Conservation (phyloP, 441 rosid species). For the Erodium chrysanthum region DNA sequence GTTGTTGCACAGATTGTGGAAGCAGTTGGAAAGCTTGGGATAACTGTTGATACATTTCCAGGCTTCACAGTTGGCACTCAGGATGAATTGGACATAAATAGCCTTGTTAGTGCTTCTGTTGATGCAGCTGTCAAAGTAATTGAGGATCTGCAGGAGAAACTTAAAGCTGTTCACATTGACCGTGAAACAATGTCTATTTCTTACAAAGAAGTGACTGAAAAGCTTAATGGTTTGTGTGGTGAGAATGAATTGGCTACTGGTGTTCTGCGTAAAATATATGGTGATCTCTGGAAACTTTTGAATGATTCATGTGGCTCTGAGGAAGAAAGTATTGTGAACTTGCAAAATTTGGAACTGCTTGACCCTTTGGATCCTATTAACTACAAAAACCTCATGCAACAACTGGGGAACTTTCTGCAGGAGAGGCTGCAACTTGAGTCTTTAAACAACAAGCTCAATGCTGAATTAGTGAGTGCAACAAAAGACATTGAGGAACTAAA, state of each 20-base stretch:
- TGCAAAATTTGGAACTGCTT: conserved; percentile 26
- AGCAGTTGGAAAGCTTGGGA: conserved; percentile 59
- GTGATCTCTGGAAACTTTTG: conserved; percentile 45
- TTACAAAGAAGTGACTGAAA: conserved; percentile 45
- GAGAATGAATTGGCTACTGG: conserved; percentile 37
- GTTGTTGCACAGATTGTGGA: conserved; percentile 36
- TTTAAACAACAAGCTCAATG: conserved; percentile 43
- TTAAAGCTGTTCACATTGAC: conserved; percentile 37
- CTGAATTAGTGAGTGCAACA: conserved; percentile 42
- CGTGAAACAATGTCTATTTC: conserved; percentile 34
- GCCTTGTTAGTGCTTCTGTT: conserved; percentile 43
- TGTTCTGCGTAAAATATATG: conserved; percentile 34
- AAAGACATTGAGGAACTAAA: conserved; percentile 51
- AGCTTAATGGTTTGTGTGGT: conserved; percentile 34
- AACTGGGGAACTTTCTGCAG: conserved; percentile 41
- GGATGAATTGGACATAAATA: conserved; percentile 36
- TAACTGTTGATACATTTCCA: conserved; percentile 28
- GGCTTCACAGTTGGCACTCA: conserved; percentile 23
- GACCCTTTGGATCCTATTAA: conserved; percentile 39
- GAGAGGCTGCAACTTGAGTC: conserved; percentile 58
- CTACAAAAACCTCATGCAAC: conserved; percentile 39
- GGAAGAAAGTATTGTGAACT: conserved; percentile 26
- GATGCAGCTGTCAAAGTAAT: conserved; percentile 47
- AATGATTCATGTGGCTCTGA: conserved; percentile 31
- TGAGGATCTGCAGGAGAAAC: conserved; percentile 48